Conservation (phyloP, 441 rosid species). For the Dalechampia spathulata region DNA sequence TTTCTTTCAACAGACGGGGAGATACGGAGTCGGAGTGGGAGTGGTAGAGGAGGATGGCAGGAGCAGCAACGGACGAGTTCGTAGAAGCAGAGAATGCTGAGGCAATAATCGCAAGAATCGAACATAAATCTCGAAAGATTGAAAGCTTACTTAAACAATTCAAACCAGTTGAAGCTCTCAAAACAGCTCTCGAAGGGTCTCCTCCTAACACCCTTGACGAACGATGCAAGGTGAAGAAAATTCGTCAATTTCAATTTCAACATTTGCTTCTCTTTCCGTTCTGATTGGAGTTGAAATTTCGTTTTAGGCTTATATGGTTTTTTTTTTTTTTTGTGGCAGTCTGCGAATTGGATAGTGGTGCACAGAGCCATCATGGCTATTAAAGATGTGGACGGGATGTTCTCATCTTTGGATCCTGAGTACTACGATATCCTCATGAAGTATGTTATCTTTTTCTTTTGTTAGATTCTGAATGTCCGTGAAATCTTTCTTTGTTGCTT, state of each 20-base stretch:
- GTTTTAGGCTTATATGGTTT: too few species aligned
- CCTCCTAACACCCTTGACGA: conserved; percentile 69
- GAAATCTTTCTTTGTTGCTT: background rate
- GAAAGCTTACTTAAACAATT: conserved; percentile 87
- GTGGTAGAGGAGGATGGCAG: conserved; percentile 11
- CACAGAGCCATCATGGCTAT: conserved; percentile 92
- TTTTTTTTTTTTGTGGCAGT: conserved; percentile 30
- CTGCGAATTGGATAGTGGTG: conserved; percentile 85
- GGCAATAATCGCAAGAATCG: conserved; percentile 73
- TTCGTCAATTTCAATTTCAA: too few species aligned
- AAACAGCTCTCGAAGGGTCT: conserved; percentile 87
- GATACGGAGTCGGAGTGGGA: too few species aligned
- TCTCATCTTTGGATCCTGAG: conserved; percentile 68
- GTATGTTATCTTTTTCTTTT: conserved; percentile 32
- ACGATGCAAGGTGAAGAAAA: conserved; percentile 99
- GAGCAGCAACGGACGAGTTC: conserved; percentile 48
- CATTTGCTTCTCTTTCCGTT: too few species aligned
- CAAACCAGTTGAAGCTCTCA: conserved; percentile 80
- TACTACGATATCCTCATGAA: conserved; percentile 95
- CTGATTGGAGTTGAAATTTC: background rate
- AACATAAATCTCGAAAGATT: conserved; percentile 80
- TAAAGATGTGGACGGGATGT: conserved; percentile 79
- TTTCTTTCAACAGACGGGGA: too few species aligned
- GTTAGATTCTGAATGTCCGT: background rate
- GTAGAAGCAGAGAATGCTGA: conserved; percentile 86